These are phyloP conservation scores for Fragaria ananassa DNA, from an alignment of 306 rosid species.

Conservation along the genomic window DNA sequence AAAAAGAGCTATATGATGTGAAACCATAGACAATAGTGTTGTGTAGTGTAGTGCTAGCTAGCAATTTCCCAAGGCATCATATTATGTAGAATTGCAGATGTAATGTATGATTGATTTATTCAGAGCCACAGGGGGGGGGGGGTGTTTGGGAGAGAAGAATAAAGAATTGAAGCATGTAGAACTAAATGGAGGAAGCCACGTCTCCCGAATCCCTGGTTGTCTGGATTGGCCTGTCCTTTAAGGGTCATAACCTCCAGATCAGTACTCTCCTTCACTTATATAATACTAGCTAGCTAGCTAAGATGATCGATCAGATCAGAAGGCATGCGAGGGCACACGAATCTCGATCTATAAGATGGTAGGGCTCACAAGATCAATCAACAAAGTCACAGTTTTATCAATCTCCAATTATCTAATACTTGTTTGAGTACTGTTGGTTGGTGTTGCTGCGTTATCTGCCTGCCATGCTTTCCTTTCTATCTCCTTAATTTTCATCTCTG, in stretches of 20 bases:
- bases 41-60: background rate
- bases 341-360: background rate
- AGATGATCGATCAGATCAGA: conserved; percentile 8
- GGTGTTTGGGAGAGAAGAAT: background rate
- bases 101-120: background rate
- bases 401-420: background rate
- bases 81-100: background rate
- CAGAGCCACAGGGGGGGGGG: conserved; percentile 14
- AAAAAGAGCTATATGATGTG: too few relatives aligned
- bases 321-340: conserved; percentile 21
- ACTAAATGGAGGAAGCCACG: conserved; percentile 25
- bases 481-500: background rate
- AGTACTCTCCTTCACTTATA: background rate
- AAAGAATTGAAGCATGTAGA: background rate
- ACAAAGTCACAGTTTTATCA: background rate
- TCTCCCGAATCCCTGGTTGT: conserved; percentile 19
- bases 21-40: background rate
- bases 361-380: background rate
- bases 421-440: background rate
- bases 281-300: background rate
- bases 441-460: background rate
- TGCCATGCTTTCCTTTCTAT: background rate
- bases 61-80: conserved; percentile 19
- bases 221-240: conserved; percentile 19
- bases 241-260: background rate